These are phyloP conservation scores for Leishmania aethiopica DNA, from an alignment of 208 protist genomes.

Conservation along the genomic window DNA sequence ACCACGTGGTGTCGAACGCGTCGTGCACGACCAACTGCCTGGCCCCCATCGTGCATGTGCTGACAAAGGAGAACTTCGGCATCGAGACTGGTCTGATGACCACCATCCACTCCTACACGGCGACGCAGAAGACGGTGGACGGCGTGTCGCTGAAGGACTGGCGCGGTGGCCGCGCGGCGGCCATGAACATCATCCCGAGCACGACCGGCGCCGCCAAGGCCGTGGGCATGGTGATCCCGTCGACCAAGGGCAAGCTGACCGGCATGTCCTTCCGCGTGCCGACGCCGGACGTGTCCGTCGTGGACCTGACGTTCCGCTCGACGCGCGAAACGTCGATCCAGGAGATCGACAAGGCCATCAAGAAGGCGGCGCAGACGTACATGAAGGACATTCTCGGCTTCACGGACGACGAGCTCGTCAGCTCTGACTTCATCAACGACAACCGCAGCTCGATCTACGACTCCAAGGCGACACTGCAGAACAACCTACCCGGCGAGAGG, in stretches of 20 bases:
- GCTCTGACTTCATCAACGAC: conserved; percentile 97
- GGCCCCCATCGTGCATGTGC: conserved; percentile 97
- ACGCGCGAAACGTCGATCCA: conserved; percentile 94
- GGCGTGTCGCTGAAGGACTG: conserved; percentile 98
- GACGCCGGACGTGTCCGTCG: conserved; percentile 98
- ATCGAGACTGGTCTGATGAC: conserved; percentile 99
- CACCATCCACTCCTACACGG: conserved; percentile 99
- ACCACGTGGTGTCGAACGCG: conserved; percentile 97
- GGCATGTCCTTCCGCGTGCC: conserved; percentile 99
- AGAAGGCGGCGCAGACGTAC: conserved; percentile 87
- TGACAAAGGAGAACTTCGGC: conserved; percentile 97
- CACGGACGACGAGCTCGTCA: conserved; percentile 98
- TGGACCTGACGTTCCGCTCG: conserved; percentile 96
- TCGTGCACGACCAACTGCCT: conserved; percentile 99
- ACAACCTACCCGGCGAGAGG: conserved; percentile 87
- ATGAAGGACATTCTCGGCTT: conserved; percentile 97
- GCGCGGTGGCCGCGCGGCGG: conserved; percentile 96
- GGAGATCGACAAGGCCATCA: conserved; percentile 96
- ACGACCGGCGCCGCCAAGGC: conserved; percentile 99
- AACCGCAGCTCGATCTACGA: conserved; percentile 98
- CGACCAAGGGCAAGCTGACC: conserved; percentile 90
- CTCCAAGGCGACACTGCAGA: conserved; percentile 95
- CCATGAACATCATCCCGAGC: conserved; percentile 99
- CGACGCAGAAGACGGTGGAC: conserved; percentile 99
- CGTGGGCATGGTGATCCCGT: conserved; percentile 96